Evolutionary conservation across 495 filamentous ascomycete genomes (phyloP), one percentile per base, ranked within the genome.

Genomic region (Recurvomyces mirabilis): DNA sequence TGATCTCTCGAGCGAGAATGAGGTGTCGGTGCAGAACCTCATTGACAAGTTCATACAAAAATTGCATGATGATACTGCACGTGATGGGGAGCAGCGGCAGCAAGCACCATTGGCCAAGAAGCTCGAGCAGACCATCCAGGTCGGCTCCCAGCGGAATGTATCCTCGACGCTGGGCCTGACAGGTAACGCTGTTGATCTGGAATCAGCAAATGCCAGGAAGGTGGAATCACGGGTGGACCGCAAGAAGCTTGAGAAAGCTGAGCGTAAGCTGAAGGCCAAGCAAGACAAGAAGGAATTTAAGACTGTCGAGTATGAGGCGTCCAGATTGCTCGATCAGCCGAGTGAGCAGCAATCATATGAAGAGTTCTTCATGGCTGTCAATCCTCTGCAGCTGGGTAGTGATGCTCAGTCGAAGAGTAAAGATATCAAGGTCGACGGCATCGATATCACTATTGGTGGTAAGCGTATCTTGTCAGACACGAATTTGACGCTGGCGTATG

Each of bases 341-440:
- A 78, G 84, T 50, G 76, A 84, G 51, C 68, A 87, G n/a, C 80
- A 94, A 73, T 85, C 84, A 3, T 99, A 99, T 62, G 91, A 99
- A 61, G 93, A 99, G 59, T 96, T 99, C 68, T 99, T 87, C 71
- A 96, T 99, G 91, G 77, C 82, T 30, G 91, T 99, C 68, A 99
- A 99, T 61, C 91, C 91, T 30, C 70, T 99, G 31, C 91, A 94
- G 56, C 53, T 96, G 49, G 88, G 86, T 33, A 65, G 75, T n/a
- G 67, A 69, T 41, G 64, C 50, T 63, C 73, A 41, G 65, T 53
- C 77, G 44, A 96, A 96, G 80, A 94, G 88, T 62, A 99, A 99
- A 71, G 91, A 99, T 62, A 93, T 99, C 69, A 99, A 96, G 69
- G 68, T 99, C 49, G 91, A 99, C 56, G 82, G 84, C 48, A 81